These are phyloP conservation scores for Sphaerosporella brunnea DNA, from an alignment of 495 filamentous ascomycete genomes.

Conservation along the genomic window DNA sequence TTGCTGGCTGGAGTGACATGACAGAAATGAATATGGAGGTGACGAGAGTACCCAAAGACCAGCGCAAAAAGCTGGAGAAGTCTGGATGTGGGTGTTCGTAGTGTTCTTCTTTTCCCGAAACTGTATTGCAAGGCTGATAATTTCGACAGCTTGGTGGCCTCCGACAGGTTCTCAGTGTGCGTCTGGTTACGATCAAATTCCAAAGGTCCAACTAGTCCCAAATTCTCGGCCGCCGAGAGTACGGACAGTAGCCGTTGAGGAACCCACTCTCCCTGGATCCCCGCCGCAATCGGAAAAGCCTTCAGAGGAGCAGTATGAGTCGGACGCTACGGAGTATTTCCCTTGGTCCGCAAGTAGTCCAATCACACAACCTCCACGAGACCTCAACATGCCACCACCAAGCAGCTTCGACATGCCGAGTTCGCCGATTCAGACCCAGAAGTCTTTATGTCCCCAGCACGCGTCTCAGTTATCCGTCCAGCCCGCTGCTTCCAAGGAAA, in stretches of 20 bases:
- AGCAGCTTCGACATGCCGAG: neutral
- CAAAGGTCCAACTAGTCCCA: constrained; percentile 11
- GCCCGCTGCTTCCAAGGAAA: too few relatives aligned
- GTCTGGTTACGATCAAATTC: constrained; percentile 12
- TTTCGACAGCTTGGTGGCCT: constrained; percentile 28
- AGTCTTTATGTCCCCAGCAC: too few relatives aligned
- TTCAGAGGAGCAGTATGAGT: neutral
- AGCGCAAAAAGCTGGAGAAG: constrained; percentile 39
- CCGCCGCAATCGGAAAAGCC: neutral
- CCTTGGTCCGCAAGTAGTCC: neutral
- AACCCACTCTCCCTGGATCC: too few relatives aligned
- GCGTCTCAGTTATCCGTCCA: too few relatives aligned
- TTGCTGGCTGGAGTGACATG: constrained; percentile 25
- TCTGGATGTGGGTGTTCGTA: constrained; percentile 25
- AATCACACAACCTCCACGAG: neutral
- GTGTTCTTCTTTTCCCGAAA: too few relatives aligned
- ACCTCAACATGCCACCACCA: neutral
- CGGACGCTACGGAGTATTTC: neutral
- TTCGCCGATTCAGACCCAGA: too few relatives aligned
- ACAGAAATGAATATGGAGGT: constrained; percentile 31
- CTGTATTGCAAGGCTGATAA: too few relatives aligned
- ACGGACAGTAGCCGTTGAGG: too few relatives aligned
- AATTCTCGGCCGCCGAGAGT: constrained; percentile 10
- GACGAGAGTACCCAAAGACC: constrained; percentile 40
- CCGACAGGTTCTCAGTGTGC: too few relatives aligned